Conservation (phyloP, 345 rosid species). For the Eucalyptus tenuipes region DNA sequence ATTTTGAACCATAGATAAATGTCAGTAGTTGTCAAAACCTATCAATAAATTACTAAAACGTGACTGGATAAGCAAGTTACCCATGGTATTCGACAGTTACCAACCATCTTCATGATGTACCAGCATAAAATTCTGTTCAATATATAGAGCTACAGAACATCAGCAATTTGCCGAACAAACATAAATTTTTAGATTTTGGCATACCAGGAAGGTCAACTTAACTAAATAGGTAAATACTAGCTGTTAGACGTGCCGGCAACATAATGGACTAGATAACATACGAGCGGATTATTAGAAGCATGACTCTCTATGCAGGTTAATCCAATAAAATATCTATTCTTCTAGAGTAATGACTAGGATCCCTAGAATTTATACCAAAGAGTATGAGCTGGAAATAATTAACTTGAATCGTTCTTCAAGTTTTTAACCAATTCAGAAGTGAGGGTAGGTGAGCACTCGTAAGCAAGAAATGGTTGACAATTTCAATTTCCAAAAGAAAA, state of each 20-base stretch:
- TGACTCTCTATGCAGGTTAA: neutral
- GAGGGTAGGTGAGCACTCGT: neutral
- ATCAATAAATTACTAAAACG: no score
- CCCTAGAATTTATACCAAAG: no score
- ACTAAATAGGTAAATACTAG: no score
- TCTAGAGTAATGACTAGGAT: no score
- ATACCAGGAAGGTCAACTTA: neutral
- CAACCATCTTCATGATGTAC: neutral
- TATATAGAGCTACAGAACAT: neutral
- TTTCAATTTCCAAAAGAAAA: neutral
- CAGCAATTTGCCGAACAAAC: neutral
- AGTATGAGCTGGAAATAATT: neutral
- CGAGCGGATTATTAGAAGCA: no score
- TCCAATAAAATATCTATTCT: no score
- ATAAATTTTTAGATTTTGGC: no score
- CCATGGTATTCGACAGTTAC: neutral
- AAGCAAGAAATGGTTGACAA: neutral
- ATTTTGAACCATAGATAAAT: no score
- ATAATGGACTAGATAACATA: neutral
- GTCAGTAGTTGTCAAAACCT: no score
- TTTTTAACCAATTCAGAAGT: neutral
- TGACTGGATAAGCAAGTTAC: neutral
- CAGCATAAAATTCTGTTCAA: neutral
- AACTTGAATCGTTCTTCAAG: neutral
- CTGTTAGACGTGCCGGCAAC: neutral